Conservation (phyloP, 371 early-diverging fungal species). For the Chytridium lagenaria region DNA sequence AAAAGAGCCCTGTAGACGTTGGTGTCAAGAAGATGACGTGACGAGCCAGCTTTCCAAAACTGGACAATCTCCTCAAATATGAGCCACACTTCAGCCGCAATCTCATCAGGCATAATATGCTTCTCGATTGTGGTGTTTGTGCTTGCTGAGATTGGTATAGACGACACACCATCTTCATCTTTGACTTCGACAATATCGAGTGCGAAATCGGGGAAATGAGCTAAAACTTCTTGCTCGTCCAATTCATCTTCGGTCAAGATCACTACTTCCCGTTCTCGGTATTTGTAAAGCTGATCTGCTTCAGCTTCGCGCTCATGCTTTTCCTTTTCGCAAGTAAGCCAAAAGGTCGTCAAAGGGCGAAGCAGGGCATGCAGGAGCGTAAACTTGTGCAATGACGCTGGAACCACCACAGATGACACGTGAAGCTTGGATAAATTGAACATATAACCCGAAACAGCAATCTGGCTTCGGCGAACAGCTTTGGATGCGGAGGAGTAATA, state of each 20-base stretch:
- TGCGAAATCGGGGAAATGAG: not conserved
- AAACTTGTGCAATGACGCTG: not conserved
- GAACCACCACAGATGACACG: not conserved
- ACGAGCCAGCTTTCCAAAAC: not conserved
- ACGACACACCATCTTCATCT: not conserved
- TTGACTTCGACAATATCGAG: not conserved
- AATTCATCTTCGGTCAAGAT: not conserved
- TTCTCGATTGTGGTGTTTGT: not conserved
- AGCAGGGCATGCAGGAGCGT: not conserved
- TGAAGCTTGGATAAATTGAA: not conserved
- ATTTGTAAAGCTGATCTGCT: not conserved
- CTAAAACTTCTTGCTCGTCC: not conserved
- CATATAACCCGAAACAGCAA: not conserved
- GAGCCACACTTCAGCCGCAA: not conserved
- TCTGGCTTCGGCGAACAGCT: not conserved
- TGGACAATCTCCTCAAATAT: not conserved
- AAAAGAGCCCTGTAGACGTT: not conserved
- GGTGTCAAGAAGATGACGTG: not conserved
- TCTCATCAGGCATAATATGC: not conserved
- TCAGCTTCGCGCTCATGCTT: not conserved
- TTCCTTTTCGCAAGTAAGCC: conserved; percentile 26
- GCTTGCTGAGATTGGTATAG: not conserved
- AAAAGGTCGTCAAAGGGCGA: conserved; percentile 39
- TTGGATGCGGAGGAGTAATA: not conserved
- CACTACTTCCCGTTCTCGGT: not conserved